phyloP scores from a whole-genome alignment of 78 protist species.

The Trichosphaerium sp. region DNA sequence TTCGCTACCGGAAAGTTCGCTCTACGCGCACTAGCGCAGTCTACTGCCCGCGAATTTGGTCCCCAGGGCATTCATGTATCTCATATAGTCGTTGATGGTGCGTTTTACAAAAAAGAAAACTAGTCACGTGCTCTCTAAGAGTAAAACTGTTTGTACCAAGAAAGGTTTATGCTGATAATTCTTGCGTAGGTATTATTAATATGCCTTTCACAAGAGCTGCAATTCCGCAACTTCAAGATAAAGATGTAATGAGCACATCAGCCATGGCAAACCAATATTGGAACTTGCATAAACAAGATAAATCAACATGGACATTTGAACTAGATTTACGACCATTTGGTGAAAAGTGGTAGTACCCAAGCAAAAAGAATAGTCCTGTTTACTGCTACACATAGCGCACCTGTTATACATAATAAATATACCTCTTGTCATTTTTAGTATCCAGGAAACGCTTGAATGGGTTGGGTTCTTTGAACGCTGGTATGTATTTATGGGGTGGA shows the following conservation, averaged over 20 bases:
- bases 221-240: no score
- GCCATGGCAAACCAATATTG: conserved; percentile 23
- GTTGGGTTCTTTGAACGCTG: no score
- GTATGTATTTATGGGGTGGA: no score
- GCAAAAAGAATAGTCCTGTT: no score
- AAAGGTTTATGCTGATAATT: not conserved
- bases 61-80: conserved; percentile 53
- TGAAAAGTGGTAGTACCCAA: conserved; percentile 31
- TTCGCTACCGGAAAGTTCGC: conserved; percentile 47
- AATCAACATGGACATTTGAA: conserved; percentile 41
- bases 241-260: no score
- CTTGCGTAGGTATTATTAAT: not conserved
- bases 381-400: no score
- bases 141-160: not conserved
- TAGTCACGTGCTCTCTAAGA: conserved; percentile 14
- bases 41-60: conserved; percentile 32
- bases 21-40: conserved; percentile 38
- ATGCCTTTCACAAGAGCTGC: no score
- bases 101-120: conserved; percentile 15
- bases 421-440: no score
- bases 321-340: conserved; percentile 12
- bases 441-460: no score
- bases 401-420: no score
- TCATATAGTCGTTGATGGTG: conserved; percentile 42
- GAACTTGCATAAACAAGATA: conserved; percentile 20